Base-by-base conservation (phyloP, 2,329 filamentous ascomycete genomes). In the Knufia petricola region DNA sequence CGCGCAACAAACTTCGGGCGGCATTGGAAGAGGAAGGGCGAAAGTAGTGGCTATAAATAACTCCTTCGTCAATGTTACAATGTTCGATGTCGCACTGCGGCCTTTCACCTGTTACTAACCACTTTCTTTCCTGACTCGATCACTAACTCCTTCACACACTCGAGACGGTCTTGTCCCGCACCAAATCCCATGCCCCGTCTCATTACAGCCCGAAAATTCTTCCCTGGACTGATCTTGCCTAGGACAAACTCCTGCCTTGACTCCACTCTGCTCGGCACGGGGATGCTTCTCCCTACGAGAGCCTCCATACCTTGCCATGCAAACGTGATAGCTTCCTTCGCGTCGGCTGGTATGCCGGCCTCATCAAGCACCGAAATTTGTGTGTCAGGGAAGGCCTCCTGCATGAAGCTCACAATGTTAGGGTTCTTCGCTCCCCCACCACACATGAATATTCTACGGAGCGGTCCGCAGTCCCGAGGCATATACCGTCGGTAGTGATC, bases 301-400 rank as follows among this genome's bases (percentile, higher is more conserved):
- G 76, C 74, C 58, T 81, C 76, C 70, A 81, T 75, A 2, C 71
- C 77, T 61, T 79, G 75, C 71, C 75, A 78, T 3, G 78, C 77
- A 58, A 81, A 79, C 1, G 72, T 76, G 45, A 78, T 68, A 3
- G 76, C 75, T 59, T 81, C 77, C 60, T 81, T 81, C 2, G 77
- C 77, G 28, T 71, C 73, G 1, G 64, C 73, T 0, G 75, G 74
- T 42, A 81, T 70, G 3, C 77, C 77, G 2, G 75, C 75, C 41
- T 75, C 75, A 53, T 80, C 75, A 4, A 81, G 64, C 68, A 76
- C 75, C 46, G 70, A 63, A 38, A 81, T 74, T 31, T 64, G 67
- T 2, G 70, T 70, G 31, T 67, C 63, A 12, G 70, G 76, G 55
- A 70, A 75, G 51, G 67, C 62, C 47, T 60, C 57, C 59, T 76